Base-by-base conservation (phyloP, 108 stramenopile species). In the Seminavis robusta region DNA sequence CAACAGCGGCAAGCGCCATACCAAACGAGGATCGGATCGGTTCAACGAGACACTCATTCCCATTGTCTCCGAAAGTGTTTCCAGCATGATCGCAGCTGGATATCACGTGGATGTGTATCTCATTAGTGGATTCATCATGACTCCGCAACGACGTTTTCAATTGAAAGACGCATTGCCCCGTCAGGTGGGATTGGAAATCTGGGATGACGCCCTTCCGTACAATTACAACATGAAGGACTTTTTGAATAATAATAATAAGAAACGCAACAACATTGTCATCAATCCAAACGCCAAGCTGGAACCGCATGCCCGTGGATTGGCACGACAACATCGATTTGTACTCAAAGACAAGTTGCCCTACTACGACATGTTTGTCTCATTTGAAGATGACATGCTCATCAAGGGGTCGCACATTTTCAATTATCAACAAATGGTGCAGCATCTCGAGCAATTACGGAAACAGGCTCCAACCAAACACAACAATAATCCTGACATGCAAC, bases 361-460 rank as follows among this genome's bases (percentile, higher is more conserved):
- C 23, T 91, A 87, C 57, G 89, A 91, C 50, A 61, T 85, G 55
- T 87, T 87, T 50, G 46, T 71, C 28, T 74, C 74, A 2, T 91
- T 87, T 71, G 86, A 91, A 55, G 90, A 91, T 57, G 90, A 91
- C 47, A 87, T 91, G 81, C 47, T 76, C 8, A 61, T 91, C 8
- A 76, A 52, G 23, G 90, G 81, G 0, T 67, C 73, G 59, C 81
- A 83, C 17, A 68, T 91, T 1, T 63, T 80, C 15, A 73, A 91
- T 55, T 85, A 76, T 61, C 47, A 77, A 41, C 62, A 77, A 10
- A 61, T 87, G 52, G 68, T 77, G 4, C 21, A 56, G 19, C 64
- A 73, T 28, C 58, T 91, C 23, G 74, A 83, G 41, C 56, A 52
- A 39, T 50, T 85, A 47, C 59, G 75, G 33, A 45, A 48, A 39